Evolutionary conservation across 495 filamentous ascomycete species (phyloP).

Genomic region (Penicillium riverlandense): DNA sequence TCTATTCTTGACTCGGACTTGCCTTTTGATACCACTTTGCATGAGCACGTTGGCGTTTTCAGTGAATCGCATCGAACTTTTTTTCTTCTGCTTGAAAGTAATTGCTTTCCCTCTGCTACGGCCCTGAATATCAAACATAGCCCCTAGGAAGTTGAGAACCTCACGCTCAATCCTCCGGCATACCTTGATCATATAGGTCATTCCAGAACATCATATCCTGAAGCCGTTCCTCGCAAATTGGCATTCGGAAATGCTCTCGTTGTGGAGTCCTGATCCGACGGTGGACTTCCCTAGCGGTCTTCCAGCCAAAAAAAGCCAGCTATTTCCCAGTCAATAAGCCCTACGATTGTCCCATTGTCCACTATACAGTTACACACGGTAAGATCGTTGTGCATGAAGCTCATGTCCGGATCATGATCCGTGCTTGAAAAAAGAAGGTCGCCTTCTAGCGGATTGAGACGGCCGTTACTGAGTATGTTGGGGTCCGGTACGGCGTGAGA

Average conservation of each 20-base stretch:
- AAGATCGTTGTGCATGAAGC: conserved; percentile 40
- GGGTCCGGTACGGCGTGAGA: conserved; percentile 29
- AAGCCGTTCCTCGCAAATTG: conserved; percentile 18
- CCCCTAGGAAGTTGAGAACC: no score
- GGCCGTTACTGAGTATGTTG: conserved; percentile 23
- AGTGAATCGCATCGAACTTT: no score
- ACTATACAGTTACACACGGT: conserved; percentile 34
- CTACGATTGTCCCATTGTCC: conserved; percentile 33
- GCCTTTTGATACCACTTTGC: neutral
- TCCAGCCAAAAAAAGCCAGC: conserved; percentile 41
- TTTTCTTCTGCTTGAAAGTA: no score
- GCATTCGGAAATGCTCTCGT: conserved; percentile 27
- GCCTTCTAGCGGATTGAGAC: conserved; percentile 22
- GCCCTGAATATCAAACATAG: no score
- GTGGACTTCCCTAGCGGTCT: conserved; percentile 29
- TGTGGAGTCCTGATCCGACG: conserved; percentile 27
- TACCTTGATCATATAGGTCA: conserved; percentile 20
- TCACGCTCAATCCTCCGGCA: no score
- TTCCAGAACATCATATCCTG: conserved; percentile 29
- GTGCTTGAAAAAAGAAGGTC: conserved; percentile 25
- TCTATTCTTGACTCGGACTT: neutral
- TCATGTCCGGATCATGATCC: conserved; percentile 19
- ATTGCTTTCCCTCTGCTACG: no score
- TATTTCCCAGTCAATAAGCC: conserved; percentile 41
- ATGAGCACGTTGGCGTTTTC: no score